phyloP scores from a whole-genome alignment of 768 basidiomycete species.

The Termitomyces sp. region DNA sequence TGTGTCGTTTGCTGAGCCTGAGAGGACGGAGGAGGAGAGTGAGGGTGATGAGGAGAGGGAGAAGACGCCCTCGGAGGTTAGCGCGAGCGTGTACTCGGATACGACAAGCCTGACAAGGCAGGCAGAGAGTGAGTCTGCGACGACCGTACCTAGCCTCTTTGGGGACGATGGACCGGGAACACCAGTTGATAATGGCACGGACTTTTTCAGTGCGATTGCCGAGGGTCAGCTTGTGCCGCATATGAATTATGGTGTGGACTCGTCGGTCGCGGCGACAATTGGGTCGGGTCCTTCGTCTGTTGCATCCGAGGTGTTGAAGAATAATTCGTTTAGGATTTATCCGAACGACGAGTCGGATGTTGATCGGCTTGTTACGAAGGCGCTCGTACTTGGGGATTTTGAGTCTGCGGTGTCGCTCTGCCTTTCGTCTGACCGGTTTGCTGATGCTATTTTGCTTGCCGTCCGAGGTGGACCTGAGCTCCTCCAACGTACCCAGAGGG shows the following conservation, averaged over 20 bases:
- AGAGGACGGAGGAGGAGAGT: slow-evolving; percentile 42
- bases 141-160: slow-evolving; percentile 85
- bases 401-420: slow-evolving; percentile 88
- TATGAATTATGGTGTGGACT: slow-evolving; percentile 75
- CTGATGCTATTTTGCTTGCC: slow-evolving; percentile 93
- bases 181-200: slow-evolving; percentile 63
- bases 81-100: slow-evolving; percentile 61
- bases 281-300: slow-evolving; percentile 89
- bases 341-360: slow-evolving; percentile 83
- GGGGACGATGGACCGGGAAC: slow-evolving; percentile 74
- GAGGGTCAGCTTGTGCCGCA: slow-evolving; percentile 66
- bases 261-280: slow-evolving; percentile 91
- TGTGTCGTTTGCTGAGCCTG: slow-evolving; percentile 83
- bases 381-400: slow-evolving; percentile 95
- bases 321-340: slow-evolving; percentile 87
- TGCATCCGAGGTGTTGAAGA: slow-evolving; percentile 69
- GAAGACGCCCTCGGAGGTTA: slow-evolving; percentile 74
- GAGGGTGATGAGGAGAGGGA: slow-evolving; percentile 31
- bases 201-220: slow-evolving; percentile 81
- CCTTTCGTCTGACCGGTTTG: slow-evolving; percentile 83
- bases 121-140: slow-evolving; percentile 74
- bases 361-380: slow-evolving; percentile 86
- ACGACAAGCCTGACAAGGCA: slow-evolving; percentile 51
- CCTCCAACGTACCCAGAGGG: slow-evolving; percentile 83
- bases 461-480: slow-evolving; percentile 89